phyloP scores from a whole-genome alignment of 768 basidiomycete genomes.

The Piloderma croceum region DNA sequence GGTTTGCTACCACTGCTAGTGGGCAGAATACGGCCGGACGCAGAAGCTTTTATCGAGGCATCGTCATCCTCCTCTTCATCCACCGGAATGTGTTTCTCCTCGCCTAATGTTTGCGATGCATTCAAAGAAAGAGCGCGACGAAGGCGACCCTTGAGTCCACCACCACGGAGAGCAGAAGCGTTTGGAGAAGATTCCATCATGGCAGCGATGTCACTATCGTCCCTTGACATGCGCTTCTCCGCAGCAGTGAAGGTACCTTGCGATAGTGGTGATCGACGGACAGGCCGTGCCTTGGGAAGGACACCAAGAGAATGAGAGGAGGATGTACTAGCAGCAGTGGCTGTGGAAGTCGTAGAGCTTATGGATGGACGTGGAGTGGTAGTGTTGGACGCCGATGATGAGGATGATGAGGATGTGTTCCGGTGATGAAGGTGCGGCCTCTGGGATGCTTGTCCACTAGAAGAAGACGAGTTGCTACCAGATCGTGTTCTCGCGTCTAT shows the following conservation, averaged over 20 bases:
- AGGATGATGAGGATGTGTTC: slow-evolving; percentile 26
- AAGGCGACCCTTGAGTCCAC: slow-evolving; percentile 73
- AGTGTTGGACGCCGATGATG: slow-evolving; percentile 17
- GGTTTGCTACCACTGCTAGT: slow-evolving; percentile 28
- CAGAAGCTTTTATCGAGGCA: slow-evolving; percentile 14
- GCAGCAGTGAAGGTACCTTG: slow-evolving; percentile 39
- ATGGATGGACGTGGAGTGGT: slow-evolving; percentile 4
- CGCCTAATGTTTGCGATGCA: slow-evolving; percentile 49
- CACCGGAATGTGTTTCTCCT: no score
- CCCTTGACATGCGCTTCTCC: slow-evolving; percentile 73
- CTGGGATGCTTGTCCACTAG: slow-evolving; percentile 22
- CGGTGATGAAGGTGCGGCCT: slow-evolving; percentile 24
- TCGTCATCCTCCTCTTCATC: slow-evolving; percentile 42
- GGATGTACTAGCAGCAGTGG: slow-evolving; percentile 24
- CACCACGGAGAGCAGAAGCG: slow-evolving; percentile 42
- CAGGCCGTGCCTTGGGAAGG: slow-evolving; percentile 23
- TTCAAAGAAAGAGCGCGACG: slow-evolving; percentile 70
- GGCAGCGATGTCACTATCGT: slow-evolving; percentile 64
- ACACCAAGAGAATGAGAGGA: slow-evolving; percentile 16
- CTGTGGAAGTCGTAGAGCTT: slow-evolving; percentile 18
- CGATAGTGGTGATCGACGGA: slow-evolving; percentile 28
- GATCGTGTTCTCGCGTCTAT: no score
- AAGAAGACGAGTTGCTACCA: slow-evolving; percentile 7
- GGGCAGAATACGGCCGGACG: slow-evolving; percentile 25
- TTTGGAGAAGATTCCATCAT: slow-evolving; percentile 34